Evolutionary conservation across 108 stramenopile species (phyloP).

Genomic region (Cyclotella cryptica): DNA sequence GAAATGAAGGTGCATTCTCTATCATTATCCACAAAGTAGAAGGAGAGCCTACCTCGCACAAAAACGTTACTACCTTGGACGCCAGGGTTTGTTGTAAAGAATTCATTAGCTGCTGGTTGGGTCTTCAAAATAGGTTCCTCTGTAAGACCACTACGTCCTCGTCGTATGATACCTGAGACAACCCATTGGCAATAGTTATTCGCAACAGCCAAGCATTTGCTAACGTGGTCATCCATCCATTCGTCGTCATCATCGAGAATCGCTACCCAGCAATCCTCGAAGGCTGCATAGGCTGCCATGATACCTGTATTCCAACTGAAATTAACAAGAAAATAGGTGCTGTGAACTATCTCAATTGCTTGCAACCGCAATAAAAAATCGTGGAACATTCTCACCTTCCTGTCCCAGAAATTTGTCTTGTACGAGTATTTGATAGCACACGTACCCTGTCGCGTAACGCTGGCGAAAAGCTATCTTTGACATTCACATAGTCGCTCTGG

Average conservation of each 20-base stretch:
- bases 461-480: background rate
- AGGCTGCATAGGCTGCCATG: background rate
- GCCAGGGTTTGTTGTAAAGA: slow-evolving; percentile 18
- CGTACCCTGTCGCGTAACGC: background rate
- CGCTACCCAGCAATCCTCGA: slow-evolving; percentile 24
- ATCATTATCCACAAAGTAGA: background rate
- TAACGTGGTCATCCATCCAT: slow-evolving; percentile 18
- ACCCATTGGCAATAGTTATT: slow-evolving; percentile 18
- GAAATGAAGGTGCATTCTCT: no score
- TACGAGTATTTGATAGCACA: background rate
- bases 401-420: slow-evolving; percentile 2
- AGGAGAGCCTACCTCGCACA: background rate
- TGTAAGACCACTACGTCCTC: background rate
- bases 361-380: background rate
- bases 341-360: background rate
- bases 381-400: slow-evolving; percentile 4
- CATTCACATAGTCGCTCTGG: background rate
- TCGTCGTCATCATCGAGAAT: slow-evolving; percentile 28
- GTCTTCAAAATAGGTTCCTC: background rate
- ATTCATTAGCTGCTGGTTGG: slow-evolving; percentile 1
- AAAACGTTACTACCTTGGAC: slow-evolving; percentile 19
- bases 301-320: slow-evolving; percentile 19
- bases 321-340: background rate
- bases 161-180: slow-evolving; percentile 7
- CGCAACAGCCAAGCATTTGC: background rate